Conservation (phyloP, 2,329 filamentous ascomycete species). For the Fusarium annulatum region DNA sequence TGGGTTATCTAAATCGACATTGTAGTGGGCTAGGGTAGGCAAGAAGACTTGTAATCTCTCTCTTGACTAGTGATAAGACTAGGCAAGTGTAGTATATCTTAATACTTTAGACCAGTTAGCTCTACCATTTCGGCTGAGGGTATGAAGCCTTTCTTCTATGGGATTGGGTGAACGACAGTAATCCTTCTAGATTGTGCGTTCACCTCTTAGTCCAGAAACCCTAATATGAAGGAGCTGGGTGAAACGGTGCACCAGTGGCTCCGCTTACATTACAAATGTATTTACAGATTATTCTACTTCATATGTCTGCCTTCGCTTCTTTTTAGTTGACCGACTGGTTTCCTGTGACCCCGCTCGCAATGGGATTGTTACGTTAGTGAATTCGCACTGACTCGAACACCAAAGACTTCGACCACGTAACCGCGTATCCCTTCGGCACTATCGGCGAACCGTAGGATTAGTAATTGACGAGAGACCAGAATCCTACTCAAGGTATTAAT, state of each 20-base stretch:
- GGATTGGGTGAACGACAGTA: background rate
- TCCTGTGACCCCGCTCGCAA: too few relatives aligned
- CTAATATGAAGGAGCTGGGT: too few relatives aligned
- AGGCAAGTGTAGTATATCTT: background rate
- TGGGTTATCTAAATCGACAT: too few relatives aligned
- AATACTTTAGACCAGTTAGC: too few relatives aligned
- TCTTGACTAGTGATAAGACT: background rate
- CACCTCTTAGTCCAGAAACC: background rate
- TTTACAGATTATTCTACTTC: too few relatives aligned
- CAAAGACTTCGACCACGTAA: rapidly evolving
- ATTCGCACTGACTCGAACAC: background rate
- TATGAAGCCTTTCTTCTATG: too few relatives aligned
- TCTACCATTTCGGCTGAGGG: too few relatives aligned
- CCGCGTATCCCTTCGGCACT: background rate
- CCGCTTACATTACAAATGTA: rapidly evolving
- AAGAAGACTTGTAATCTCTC: background rate
- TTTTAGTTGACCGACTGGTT: background rate
- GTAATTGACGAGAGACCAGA: background rate
- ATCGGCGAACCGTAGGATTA: background rate
- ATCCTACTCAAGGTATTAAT: background rate
- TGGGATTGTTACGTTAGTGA: rapidly evolving
- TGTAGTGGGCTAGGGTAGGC: background rate
- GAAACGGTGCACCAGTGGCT: rapidly evolving
- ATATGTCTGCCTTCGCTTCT: rapidly evolving
- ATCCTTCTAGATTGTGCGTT: background rate